Evolutionary conservation across 2,329 filamentous ascomycete species (phyloP).

Genomic region (Diplodia mutila): DNA sequence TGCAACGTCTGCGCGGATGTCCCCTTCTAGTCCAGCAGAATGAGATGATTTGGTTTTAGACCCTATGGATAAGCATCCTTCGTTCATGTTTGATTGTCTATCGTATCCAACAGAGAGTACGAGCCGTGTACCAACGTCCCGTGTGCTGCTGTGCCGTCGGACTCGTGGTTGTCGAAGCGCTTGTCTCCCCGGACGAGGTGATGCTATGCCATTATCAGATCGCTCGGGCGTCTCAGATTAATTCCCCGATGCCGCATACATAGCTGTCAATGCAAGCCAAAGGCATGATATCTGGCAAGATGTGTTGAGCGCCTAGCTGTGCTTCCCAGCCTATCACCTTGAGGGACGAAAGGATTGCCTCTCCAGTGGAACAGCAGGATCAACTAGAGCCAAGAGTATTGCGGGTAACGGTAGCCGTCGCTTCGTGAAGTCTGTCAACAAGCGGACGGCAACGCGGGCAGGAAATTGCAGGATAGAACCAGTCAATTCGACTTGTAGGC

Average conservation of each 20-base stretch:
- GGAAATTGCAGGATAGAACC: background rate
- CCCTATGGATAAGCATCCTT: background rate
- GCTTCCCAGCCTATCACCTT: background rate
- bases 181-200: background rate
- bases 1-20: background rate
- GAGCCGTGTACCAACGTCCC: background rate
- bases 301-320: background rate
- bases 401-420: conserved; percentile 9
- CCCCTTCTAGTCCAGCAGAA: background rate
- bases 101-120: background rate
- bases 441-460: background rate
- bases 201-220: conserved; percentile 1
- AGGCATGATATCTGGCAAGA: background rate
- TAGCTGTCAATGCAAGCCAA: background rate
- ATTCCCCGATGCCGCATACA: background rate
- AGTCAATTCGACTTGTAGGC: no score
- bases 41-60: background rate
- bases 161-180: background rate
- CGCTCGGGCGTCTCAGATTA: background rate
- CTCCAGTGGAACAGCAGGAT: no score
- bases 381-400: background rate
- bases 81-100: background rate
- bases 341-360: background rate
- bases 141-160: conserved; percentile 2
- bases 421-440: background rate